Evolutionary conservation across 2,329 filamentous ascomycete genomes (phyloP).

Genomic region (Pestalotiopsis sp.): DNA sequence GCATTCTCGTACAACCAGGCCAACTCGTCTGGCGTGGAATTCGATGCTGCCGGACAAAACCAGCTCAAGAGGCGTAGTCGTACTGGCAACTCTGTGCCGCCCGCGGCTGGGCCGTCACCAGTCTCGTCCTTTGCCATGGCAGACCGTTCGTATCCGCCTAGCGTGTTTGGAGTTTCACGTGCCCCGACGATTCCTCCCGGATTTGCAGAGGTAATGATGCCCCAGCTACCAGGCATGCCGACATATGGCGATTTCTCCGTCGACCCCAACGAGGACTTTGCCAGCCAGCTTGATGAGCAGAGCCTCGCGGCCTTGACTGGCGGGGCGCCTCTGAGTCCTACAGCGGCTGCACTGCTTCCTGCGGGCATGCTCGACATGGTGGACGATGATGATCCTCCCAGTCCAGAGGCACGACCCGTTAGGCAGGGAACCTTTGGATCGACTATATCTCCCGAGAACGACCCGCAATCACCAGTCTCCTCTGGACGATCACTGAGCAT

Average conservation of each 20-base stretch:
- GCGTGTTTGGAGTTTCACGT: constrained; percentile 46
- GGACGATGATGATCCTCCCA: constrained; percentile 61
- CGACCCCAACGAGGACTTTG: constrained; percentile 35
- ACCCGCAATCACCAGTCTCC: constrained; percentile 63
- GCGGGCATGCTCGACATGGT: constrained; percentile 65
- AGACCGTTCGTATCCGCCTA: constrained; percentile 49
- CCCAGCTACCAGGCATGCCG: constrained; percentile 46
- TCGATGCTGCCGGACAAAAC: constrained; percentile 42
- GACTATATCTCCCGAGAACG: constrained; percentile 40
- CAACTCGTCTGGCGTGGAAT: constrained; percentile 49
- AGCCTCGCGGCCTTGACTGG: constrained; percentile 63
- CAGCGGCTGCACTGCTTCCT: constrained; percentile 73
- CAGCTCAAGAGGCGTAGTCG: constrained; percentile 52
- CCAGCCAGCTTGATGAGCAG: constrained; percentile 57
- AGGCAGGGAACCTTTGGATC: constrained; percentile 40
- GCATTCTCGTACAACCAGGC: constrained; percentile 47
- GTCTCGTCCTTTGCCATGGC: constrained; percentile 40
- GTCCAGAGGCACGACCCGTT: constrained; percentile 35
- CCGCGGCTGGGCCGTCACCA: constrained; percentile 42
- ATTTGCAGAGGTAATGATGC: constrained; percentile 45
- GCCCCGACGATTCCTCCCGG: constrained; percentile 44
- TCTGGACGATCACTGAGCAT: constrained; percentile 59
- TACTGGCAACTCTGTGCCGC: constrained; percentile 49
- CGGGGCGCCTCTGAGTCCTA: constrained; percentile 75
- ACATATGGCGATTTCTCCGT: constrained; percentile 32